Conservation (phyloP, 768 basidiomycete genomes). For the Porpolomopsis calyptriformis region DNA sequence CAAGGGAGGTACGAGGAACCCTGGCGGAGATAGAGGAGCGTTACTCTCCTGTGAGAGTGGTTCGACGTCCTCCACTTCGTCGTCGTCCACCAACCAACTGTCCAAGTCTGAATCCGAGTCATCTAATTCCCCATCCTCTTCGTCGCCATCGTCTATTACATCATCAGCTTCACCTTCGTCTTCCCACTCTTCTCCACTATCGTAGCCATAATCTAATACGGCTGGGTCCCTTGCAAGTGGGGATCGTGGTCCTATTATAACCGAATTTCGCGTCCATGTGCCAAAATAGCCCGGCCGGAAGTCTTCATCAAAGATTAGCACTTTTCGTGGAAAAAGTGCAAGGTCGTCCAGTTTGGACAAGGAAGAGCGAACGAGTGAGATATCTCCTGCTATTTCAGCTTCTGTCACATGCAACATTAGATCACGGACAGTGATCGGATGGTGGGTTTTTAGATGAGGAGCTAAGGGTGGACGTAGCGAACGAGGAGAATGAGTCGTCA, state of each 20-base stretch:
- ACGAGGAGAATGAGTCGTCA: conserved; percentile 11
- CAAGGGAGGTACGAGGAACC: conserved; percentile 24
- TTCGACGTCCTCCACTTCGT: conserved; percentile 66
- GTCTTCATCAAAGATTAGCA: conserved; percentile 76
- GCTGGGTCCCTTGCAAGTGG: conserved; percentile 74
- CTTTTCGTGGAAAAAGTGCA: conserved; percentile 58
- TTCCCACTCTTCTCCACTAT: conserved; percentile 96
- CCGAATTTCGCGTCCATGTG: conserved; percentile 83
- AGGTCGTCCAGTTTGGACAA: conserved; percentile 54
- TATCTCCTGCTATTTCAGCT: conserved; percentile 68
- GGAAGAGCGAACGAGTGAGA: conserved; percentile 53
- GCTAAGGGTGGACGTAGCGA: conserved; percentile 1
- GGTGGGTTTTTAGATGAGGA: conserved; percentile 26
- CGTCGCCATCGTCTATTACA: conserved; percentile 58
- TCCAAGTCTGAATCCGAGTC: conserved; percentile 69
- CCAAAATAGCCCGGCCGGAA: conserved; percentile 88
- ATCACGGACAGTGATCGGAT: conserved; percentile 30
- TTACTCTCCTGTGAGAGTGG: conserved; percentile 34
- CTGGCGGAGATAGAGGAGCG: conserved; percentile 25
- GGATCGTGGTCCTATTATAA: conserved; percentile 66
- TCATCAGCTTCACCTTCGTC: conserved; percentile 80
- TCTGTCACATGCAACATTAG: conserved; percentile 59
- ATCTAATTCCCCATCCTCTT: conserved; percentile 42
- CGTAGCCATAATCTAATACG: conserved; percentile 80
- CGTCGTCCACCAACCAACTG: conserved; percentile 70